These are phyloP conservation scores for Crataegus laevigata DNA, from an alignment of 306 rosid species.

Conservation along the genomic window DNA sequence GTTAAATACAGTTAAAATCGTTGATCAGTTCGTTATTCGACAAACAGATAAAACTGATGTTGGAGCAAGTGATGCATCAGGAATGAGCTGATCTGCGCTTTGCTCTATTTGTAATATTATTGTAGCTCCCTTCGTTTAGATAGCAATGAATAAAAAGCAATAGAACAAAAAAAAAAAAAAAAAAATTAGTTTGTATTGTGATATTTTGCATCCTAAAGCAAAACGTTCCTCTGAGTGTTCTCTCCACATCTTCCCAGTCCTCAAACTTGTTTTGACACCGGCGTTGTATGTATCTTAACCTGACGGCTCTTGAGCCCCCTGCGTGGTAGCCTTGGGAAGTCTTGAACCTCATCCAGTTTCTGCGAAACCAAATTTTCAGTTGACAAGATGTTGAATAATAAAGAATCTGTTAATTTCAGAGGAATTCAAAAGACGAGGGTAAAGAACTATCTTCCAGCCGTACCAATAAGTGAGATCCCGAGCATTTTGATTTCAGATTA, in stretches of 20 bases:
- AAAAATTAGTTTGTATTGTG: not conserved
- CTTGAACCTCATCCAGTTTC: constrained; percentile 58
- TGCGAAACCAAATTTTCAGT: not conserved
- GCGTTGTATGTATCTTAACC: constrained; percentile 50
- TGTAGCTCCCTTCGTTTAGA: constrained; percentile 11
- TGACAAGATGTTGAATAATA: not conserved
- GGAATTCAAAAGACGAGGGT: not conserved
- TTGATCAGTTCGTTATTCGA: constrained; percentile 66
- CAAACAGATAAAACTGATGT: constrained; percentile 35
- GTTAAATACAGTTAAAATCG: constrained; percentile 69
- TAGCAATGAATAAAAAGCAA: not conserved
- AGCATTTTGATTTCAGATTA: not conserved
- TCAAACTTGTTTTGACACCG: constrained; percentile 40
- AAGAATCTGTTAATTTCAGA: not conserved
- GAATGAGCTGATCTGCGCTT: constrained; percentile 37
- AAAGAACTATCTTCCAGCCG: not conserved
- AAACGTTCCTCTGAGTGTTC: constrained; percentile 31
- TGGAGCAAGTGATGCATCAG: constrained; percentile 30
- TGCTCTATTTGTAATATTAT: constrained; percentile 15
- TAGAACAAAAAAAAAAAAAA: not conserved
- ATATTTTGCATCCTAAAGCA: not conserved
- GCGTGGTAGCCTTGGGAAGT: constrained; percentile 46
- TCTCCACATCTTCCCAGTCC: constrained; percentile 52
- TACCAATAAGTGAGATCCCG: not conserved
- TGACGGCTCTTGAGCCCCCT: constrained; percentile 48